Conservation (phyloP, 768 basidiomycete species). For the Dendrothele bispora region DNA sequence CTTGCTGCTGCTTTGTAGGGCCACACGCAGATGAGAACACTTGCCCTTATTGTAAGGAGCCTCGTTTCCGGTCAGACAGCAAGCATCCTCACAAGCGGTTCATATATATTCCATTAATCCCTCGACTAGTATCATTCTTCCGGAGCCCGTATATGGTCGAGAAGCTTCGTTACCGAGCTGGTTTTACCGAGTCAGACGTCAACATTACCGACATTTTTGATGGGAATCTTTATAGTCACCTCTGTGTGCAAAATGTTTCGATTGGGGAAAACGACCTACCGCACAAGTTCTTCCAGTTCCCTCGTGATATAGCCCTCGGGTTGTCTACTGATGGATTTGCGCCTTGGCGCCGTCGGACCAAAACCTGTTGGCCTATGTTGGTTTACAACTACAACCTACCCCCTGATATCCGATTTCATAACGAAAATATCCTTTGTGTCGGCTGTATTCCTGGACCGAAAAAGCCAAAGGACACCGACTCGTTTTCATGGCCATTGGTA, state of each 20-base stretch:
- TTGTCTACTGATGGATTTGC: constrained; percentile 44
- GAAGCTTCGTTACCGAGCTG: constrained; percentile 23
- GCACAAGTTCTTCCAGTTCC: constrained; percentile 34
- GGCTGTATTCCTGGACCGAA: constrained; percentile 24
- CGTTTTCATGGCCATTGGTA: constrained; percentile 28
- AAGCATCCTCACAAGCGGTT: constrained; percentile 26
- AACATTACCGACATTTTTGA: constrained; percentile 37
- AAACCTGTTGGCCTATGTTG: too few relatives aligned
- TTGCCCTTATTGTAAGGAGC: constrained; percentile 27
- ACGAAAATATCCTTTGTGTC: constrained; percentile 12
- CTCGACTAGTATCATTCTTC: constrained; percentile 22
- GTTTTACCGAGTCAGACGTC: constrained; percentile 18
- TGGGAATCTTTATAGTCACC: constrained; percentile 25
- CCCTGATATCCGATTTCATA: too few relatives aligned
- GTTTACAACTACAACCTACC: too few relatives aligned
- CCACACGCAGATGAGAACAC: constrained; percentile 9
- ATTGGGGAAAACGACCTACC: constrained; percentile 21
- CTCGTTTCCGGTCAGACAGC: constrained; percentile 23
- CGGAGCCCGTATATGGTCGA: constrained; percentile 16
- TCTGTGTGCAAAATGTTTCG: constrained; percentile 20
- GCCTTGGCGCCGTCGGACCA: too few relatives aligned
- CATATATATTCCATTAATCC: constrained; percentile 33
- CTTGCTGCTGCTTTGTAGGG: constrained; percentile 28
- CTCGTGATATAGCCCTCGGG: constrained; percentile 41
- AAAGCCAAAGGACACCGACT: constrained; percentile 29